These are phyloP conservation scores for Syncephalastrum sp. DNA, from an alignment of 371 early-diverging fungal genomes.

Conservation along the genomic window DNA sequence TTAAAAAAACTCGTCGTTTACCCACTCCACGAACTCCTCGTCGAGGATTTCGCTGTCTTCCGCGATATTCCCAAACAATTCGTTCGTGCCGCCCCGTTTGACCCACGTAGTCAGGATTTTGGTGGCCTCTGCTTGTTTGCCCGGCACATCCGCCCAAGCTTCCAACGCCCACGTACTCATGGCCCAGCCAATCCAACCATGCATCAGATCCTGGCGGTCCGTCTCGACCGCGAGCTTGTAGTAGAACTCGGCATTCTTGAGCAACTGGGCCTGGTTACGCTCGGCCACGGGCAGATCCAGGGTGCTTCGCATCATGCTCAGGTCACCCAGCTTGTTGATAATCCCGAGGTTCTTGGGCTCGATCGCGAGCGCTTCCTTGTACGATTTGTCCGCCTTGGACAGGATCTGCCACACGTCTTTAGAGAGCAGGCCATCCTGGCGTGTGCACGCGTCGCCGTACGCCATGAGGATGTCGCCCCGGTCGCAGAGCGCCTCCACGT, in stretches of 20 bases:
- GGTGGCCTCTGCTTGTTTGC: slow-evolving; percentile 28
- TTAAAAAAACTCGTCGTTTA: slow-evolving; percentile 28
- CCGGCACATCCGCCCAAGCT: slow-evolving; percentile 28
- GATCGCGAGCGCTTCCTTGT: slow-evolving; percentile 45
- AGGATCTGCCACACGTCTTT: slow-evolving; percentile 55
- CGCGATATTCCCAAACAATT: slow-evolving; percentile 29
- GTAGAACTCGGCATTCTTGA: slow-evolving; percentile 56
- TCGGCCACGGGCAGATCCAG: slow-evolving; percentile 49
- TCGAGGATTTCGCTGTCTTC: slow-evolving; percentile 41
- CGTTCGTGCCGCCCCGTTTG: slow-evolving; percentile 34
- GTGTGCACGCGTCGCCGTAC: slow-evolving; percentile 52
- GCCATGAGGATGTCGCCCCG: slow-evolving; percentile 64
- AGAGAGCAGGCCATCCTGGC: slow-evolving; percentile 2
- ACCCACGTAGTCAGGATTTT: slow-evolving; percentile 41
- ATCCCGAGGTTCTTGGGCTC: slow-evolving; percentile 57
- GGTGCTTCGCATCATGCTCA: slow-evolving; percentile 52
- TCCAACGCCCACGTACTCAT: slow-evolving; percentile 41
- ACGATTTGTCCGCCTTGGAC: slow-evolving; percentile 50
- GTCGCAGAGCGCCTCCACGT: slow-evolving; percentile 72
- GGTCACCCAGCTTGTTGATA: slow-evolving; percentile 57
- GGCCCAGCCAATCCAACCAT: slow-evolving; percentile 46
- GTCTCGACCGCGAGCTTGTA: slow-evolving; percentile 42
- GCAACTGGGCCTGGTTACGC: slow-evolving; percentile 47
- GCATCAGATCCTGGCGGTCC: slow-evolving; percentile 31
- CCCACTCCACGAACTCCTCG: slow-evolving; percentile 38